Evolutionary conservation across 106 monocot genomes (phyloP), one percentile per base, ranked within the genome.

Genomic region (Apostasia shenzhenica): DNA sequence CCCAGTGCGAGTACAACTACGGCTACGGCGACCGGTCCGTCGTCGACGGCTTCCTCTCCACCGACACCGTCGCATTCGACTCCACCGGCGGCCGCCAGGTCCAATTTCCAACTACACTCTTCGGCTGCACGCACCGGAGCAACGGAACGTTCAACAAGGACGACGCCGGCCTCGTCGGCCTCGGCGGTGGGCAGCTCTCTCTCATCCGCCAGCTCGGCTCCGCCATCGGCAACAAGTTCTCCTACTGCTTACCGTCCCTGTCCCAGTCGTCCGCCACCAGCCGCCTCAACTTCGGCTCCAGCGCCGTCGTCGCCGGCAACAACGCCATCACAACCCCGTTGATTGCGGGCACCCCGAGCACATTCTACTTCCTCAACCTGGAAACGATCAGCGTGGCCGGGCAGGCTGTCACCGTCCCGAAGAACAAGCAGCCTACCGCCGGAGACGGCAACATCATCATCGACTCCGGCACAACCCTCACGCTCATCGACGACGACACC

Each of bases 1-100:
- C 67, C 2, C 77, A 42, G 53, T 93, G 93, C 79, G 60, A 71
- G 54, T 93, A 93, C 50, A 59, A 59, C 0, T 59, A 86, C 39
- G 77, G 73, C 41, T 89, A 93, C 47, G 86, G 86, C 3, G 93
- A 89, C 55, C 88, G 92, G 2, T 93, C 88, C 4, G 88, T 74
- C 74, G 74, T 77, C 0, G 67, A 67, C 7, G 88, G 92, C 14
- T 74, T 81, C 39, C 74, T 92, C 11, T 78, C 80, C 0, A 55
- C 38, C 44, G 92, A 89, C 40, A 70, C 43, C 9, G 50, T 88
- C 48, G 56, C 63, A 50, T 81, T 88, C 2, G 88, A 66, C 14
- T 42, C 62, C 13, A 58, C 58, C 14, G 40, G 58, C 6, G 81
- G 74, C 1, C 55, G 59, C 41, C 61, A 44, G 3, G 41, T 89